These are phyloP conservation scores for Neurospora sp. DNA, from an alignment of 495 filamentous ascomycete genomes.

Conservation along the genomic window DNA sequence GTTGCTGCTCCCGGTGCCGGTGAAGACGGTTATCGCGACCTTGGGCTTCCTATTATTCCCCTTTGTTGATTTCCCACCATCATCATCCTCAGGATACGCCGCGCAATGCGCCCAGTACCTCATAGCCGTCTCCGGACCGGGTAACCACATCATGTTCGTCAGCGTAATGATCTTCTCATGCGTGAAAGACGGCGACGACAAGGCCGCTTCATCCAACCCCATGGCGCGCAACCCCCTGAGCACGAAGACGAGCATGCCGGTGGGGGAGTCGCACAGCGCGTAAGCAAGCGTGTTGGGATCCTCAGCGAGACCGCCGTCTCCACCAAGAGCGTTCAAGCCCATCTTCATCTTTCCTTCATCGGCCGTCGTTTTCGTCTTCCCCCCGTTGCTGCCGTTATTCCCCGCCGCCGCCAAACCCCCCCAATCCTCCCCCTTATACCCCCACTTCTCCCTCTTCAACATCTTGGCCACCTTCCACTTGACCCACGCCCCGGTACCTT, in stretches of 20 bases:
- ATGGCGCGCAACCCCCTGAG: constrained; percentile 26
- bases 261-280: constrained; percentile 44
- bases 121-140: constrained; percentile 36
- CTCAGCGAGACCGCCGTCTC: constrained; percentile 4
- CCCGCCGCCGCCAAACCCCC: constrained; percentile 9
- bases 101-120: constrained; percentile 36
- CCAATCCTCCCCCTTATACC: constrained; percentile 31
- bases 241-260: constrained; percentile 37
- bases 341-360: background rate
- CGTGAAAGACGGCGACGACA: constrained; percentile 11
- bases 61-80: background rate
- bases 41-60: constrained; percentile 9
- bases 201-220: constrained; percentile 15
- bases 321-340: background rate
- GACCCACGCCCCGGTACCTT: constrained; percentile 28
- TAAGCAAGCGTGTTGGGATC: constrained; percentile 42
- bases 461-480: constrained; percentile 34
- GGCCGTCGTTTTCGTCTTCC: background rate
- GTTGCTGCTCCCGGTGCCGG: constrained; percentile 17
- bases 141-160: constrained; percentile 38
- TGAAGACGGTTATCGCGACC: constrained; percentile 37
- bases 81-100: constrained; percentile 15
- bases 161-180: constrained; percentile 34
- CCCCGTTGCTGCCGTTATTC: background rate
- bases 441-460: constrained; percentile 27